phyloP scores from a whole-genome alignment of 208 protist species.

The Trypanosoma avium region DNA sequence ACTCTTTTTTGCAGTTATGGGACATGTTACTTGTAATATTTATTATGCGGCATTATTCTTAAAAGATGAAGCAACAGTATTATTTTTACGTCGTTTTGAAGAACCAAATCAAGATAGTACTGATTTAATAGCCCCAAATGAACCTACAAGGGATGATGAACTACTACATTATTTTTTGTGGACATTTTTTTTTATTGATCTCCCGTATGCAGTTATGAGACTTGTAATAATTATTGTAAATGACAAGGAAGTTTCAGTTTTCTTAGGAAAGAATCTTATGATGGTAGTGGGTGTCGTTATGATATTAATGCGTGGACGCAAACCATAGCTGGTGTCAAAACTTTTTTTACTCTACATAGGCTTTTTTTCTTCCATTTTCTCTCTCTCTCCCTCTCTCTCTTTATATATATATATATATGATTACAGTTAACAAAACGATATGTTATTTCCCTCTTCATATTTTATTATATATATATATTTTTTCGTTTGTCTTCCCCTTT shows the following conservation, averaged over 20 bases:
- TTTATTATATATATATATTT: too few species aligned
- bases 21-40: conserved; percentile 18
- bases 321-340: background rate
- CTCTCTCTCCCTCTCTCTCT: background rate
- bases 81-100: conserved; percentile 19
- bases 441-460: too few species aligned
- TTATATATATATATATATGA: too few species aligned
- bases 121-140: conserved; percentile 3
- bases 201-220: conserved; percentile 22
- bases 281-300: conserved; percentile 24
- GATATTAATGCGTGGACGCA: conserved; percentile 10
- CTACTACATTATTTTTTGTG: conserved; percentile 29
- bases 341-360: background rate
- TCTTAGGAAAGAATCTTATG: conserved; percentile 30
- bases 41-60: conserved; percentile 23
- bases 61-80: conserved; percentile 14
- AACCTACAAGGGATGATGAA: conserved; percentile 18
- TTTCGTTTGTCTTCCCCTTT: too few species aligned
- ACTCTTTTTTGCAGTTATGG: conserved; percentile 26
- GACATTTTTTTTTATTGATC: conserved; percentile 28
- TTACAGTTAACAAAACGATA: too few species aligned
- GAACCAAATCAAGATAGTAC: background rate
- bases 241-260: conserved; percentile 17
- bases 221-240: conserved; percentile 18
- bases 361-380: background rate